These are phyloP conservation scores for Pleurotus giganteus DNA, from an alignment of 768 basidiomycete species.

Conservation along the genomic window DNA sequence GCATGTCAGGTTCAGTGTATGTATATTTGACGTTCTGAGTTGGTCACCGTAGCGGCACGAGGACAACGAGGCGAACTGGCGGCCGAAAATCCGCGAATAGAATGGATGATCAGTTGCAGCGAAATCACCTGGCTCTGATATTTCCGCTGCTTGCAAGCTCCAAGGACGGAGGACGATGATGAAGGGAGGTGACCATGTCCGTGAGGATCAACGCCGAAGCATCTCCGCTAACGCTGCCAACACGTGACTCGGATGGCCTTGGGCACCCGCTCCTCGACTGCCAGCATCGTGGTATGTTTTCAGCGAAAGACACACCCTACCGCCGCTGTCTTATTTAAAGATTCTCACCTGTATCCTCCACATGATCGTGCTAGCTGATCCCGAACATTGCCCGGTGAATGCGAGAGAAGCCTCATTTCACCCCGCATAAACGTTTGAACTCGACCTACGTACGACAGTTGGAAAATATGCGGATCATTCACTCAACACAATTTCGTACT, in stretches of 20 bases:
- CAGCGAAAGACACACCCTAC: too few relatives aligned
- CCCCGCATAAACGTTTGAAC: background rate
- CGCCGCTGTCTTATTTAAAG: too few relatives aligned
- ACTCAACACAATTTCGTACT: too few relatives aligned
- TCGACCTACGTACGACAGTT: background rate
- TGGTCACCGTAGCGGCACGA: background rate
- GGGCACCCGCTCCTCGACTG: background rate
- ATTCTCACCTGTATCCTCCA: too few relatives aligned
- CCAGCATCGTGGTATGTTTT: too few relatives aligned
- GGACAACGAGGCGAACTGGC: background rate
- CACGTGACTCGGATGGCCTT: background rate
- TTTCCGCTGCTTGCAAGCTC: too few relatives aligned
- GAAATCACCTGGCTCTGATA: background rate
- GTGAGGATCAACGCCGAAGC: background rate
- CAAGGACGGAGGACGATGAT: background rate
- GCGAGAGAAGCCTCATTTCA: background rate
- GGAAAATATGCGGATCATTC: constrained; percentile 6
- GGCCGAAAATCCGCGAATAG: background rate
- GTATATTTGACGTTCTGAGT: background rate
- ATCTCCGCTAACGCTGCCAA: background rate
- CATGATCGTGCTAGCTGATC: background rate
- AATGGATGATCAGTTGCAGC: background rate
- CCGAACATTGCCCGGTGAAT: constrained; percentile 7
- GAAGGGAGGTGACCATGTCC: background rate
- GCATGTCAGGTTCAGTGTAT: background rate